Evolutionary conservation across 1,284 basidiomycete species (phyloP).

Genomic region (Marasmius oreades): DNA sequence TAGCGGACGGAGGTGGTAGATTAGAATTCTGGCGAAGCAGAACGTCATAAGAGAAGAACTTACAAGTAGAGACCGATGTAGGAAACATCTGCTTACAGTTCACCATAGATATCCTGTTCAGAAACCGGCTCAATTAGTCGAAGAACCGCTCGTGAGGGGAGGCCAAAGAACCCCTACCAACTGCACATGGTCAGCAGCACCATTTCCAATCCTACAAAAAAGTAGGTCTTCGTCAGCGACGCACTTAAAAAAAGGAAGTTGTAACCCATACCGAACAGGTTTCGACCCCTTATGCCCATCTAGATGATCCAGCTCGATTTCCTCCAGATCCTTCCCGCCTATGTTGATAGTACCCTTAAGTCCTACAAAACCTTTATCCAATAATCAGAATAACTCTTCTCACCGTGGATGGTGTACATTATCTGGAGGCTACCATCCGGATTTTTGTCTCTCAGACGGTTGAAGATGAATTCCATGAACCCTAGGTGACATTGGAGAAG

Average conservation of each 20-base stretch:
- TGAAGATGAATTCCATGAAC: slow-evolving; percentile 89
- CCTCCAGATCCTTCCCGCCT: slow-evolving; percentile 82
- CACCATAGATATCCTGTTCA: slow-evolving; percentile 85
- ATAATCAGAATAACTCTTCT: background rate
- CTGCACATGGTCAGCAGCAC: slow-evolving; percentile 86
- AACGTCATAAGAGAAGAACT: too few relatives aligned
- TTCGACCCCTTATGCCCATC: slow-evolving; percentile 84
- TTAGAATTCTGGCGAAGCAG: too few relatives aligned
- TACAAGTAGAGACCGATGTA: background rate
- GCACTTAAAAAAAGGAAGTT: slow-evolving; percentile 1
- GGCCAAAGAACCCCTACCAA: slow-evolving; percentile 45
- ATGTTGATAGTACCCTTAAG: background rate
- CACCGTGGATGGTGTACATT: slow-evolving; percentile 86
- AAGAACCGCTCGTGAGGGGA: background rate
- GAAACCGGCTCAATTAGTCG: slow-evolving; percentile 1
- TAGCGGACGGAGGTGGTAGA: too few relatives aligned
- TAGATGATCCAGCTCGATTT: slow-evolving; percentile 78
- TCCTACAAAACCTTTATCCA: background rate
- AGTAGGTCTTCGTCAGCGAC: background rate
- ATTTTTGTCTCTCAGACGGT: slow-evolving; percentile 77
- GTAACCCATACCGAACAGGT: slow-evolving; percentile 51
- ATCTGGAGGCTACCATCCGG: slow-evolving; percentile 88
- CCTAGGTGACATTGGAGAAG: too few relatives aligned
- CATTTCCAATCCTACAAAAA: slow-evolving; percentile 72
- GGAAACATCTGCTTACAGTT: slow-evolving; percentile 49